Base-by-base conservation (phyloP, 2,329 filamentous ascomycete genomes). In the Pseudocercospora musae region DNA sequence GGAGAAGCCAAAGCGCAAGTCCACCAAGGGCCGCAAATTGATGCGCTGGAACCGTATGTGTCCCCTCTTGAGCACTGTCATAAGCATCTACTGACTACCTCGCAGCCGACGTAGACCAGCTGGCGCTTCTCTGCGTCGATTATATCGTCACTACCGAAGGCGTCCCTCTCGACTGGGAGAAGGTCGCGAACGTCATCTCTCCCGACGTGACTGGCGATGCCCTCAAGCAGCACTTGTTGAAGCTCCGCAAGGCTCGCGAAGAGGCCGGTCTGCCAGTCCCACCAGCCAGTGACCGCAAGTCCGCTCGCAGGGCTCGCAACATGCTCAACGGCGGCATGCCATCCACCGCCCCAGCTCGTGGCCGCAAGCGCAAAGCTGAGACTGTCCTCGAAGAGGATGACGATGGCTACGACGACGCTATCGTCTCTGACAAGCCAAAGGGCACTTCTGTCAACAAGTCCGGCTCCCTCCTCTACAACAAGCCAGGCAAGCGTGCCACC, bases 41-140 rank as follows among this genome's bases (percentile, higher is more conserved):
- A 66, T 68, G 58, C 67, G 70, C 58, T 72, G 70, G 70, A 59
- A 67, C 60, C 49, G 70, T 72, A 64, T 65, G 69, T 59, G 10
- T 46, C 21, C 15, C 40, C 13, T 18, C 27, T 13, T 27, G 18
- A n/a, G 15, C 25, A 44, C 18, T 48, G 46, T 31, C 10, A 44
- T 23, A 7, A 21, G 20, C 55, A 31, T 18, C 25, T 29, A 48
- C 63, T 69, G 57, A 70, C 61, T 50, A 33, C 13, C 10, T 23
- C 13, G 21, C 60, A 68, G 68, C 61, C 18, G 58, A 63, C 20
- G 49, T 63, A 20, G 71, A 72, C 55, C 71, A 72, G 60, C 64
- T 64, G 4, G 57, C 69, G 9, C 57, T 72, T 1, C 66, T 72
- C 29, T 62, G 50, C 42, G 48, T 69, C 57, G 66, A 69, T 31